Evolutionary conservation across 495 filamentous ascomycete species (phyloP), one percentile per base, ranked within the genome.

Genomic region (Aspergillus affinis): DNA sequence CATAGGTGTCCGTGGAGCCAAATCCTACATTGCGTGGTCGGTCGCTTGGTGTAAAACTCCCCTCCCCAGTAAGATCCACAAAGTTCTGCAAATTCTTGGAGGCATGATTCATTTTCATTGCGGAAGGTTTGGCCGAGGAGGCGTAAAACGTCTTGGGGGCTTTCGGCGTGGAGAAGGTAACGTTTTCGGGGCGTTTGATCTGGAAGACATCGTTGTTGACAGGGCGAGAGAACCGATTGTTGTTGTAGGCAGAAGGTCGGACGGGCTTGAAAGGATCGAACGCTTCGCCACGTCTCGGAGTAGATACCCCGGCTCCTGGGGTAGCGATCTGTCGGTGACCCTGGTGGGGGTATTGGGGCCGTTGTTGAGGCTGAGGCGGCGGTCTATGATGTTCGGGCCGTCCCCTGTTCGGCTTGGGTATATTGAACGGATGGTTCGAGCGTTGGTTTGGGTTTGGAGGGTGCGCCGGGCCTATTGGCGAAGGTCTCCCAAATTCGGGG

Each of bases 401-500:
- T 4, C 78, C 46, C 17, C 76, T 74, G 54, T 79, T 75, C 17
- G 71, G 54, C 57, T 82, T 82, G 26, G 81, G 81, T 19, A 84
- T 74, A 54, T 83, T 82, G 65, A 84, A 84, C 6, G 78, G 72
- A 48, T 80, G 69, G 53, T 69, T 75, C 3, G 80, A 72, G 30
- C 73, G 70, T 21, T 72, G 64, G 20, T 50, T 62, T 36, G 69
- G 64, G 20, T 50, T 62, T 36, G 69, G 75, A 15, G 72, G 64
- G 15, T 78, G 74, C 19, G 78, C 58, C 13, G 76, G 79, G 59
- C 85, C 70, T 61, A 80, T 65, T 30, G 77, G 75, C n/a, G 77
- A 86, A 3, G 84, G 72, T 61, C 83, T 82, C 27, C 85, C 85
- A 62, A 88, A 88, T 65, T 88, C 81, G 44, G 83, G 81, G 45